phyloP scores from a whole-genome alignment of 2,329 filamentous ascomycete species.

The Fusarium praegraminearum region DNA sequence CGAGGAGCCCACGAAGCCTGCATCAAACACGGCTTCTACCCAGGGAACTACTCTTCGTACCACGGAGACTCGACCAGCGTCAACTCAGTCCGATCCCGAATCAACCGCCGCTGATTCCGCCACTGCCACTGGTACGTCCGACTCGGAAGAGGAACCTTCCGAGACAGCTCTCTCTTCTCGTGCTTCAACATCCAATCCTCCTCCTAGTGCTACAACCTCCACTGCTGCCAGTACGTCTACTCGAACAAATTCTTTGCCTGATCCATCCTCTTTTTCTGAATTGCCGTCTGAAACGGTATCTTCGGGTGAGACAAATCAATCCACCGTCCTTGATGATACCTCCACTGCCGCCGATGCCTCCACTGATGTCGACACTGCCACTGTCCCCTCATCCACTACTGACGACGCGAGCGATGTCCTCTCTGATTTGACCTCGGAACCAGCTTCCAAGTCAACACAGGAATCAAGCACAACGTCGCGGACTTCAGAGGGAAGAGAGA shows the following conservation, averaged over 20 bases:
- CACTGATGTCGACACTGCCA: slow-evolving; percentile 31
- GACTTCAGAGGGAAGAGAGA: slow-evolving; percentile 32
- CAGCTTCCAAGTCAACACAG: slow-evolving; percentile 21
- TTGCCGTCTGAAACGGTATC: slow-evolving; percentile 45
- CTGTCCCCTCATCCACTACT: slow-evolving; percentile 22
- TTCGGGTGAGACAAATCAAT: slow-evolving; percentile 43
- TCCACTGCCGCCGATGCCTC: slow-evolving; percentile 32
- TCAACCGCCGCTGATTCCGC: slow-evolving; percentile 43
- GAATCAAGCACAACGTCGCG: slow-evolving; percentile 31
- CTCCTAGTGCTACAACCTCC: slow-evolving; percentile 42
- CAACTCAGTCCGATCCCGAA: slow-evolving; percentile 29
- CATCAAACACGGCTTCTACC: slow-evolving; percentile 28
- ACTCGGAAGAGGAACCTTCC: slow-evolving; percentile 45
- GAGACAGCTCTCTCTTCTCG: slow-evolving; percentile 46
- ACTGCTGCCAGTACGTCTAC: slow-evolving; percentile 52
- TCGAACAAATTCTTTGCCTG: slow-evolving; percentile 47
- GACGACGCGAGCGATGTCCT: slow-evolving; percentile 13
- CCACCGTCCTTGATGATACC: slow-evolving; percentile 35
- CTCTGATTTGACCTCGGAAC: slow-evolving; percentile 24
- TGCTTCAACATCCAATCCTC: slow-evolving; percentile 48
- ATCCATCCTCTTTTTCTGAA: slow-evolving; percentile 47
- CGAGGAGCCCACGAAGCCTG: slow-evolving; percentile 28
- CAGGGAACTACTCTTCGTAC: slow-evolving; percentile 22
- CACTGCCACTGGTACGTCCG: slow-evolving; percentile 50
- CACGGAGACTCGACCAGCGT: slow-evolving; percentile 23